These are phyloP conservation scores for Eutrema yunnanense DNA, from an alignment of 345 rosid species.

Conservation along the genomic window DNA sequence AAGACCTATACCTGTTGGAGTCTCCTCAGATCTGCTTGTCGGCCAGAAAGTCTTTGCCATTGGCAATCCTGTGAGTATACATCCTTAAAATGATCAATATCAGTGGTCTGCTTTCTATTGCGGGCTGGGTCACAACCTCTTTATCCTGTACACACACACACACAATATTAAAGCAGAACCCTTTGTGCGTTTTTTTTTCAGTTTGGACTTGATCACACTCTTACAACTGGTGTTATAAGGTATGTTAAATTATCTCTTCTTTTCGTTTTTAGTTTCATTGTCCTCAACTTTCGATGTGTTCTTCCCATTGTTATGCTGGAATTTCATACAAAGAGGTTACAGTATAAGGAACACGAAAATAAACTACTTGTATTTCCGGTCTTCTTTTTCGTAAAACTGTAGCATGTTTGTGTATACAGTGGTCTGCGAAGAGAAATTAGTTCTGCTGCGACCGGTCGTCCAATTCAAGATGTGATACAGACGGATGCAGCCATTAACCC, in stretches of 20 bases:
- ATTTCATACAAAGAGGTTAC: neutral
- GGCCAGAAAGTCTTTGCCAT: constrained; percentile 98
- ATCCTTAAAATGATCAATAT: neutral
- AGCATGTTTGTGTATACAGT: constrained; percentile 34
- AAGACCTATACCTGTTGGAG: constrained; percentile 82
- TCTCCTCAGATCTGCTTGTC: constrained; percentile 91
- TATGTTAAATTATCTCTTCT: constrained; percentile 2
- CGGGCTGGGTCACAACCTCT: neutral
- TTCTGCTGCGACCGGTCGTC: constrained; percentile 98
- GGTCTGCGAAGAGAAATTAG: constrained; percentile 95
- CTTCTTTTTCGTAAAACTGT: neutral
- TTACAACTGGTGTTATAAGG: constrained; percentile 97
- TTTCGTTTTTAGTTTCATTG: neutral
- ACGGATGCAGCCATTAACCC: constrained; percentile 99
- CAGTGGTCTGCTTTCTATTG: neutral
- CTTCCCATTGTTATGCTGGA: neutral
- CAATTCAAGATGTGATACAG: constrained; percentile 98
- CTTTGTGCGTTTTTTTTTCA: constrained; percentile 28
- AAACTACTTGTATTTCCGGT: neutral
- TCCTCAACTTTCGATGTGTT: neutral
- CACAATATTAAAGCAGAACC: neutral
- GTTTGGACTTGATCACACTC: constrained; percentile 98
- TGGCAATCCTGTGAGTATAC: constrained; percentile 84
- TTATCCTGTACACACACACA: neutral
- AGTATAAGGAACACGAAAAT: too few relatives aligned